These are phyloP conservation scores for Fusarium anthophilum DNA, from an alignment of 2,329 filamentous ascomycete genomes.

Conservation along the genomic window DNA sequence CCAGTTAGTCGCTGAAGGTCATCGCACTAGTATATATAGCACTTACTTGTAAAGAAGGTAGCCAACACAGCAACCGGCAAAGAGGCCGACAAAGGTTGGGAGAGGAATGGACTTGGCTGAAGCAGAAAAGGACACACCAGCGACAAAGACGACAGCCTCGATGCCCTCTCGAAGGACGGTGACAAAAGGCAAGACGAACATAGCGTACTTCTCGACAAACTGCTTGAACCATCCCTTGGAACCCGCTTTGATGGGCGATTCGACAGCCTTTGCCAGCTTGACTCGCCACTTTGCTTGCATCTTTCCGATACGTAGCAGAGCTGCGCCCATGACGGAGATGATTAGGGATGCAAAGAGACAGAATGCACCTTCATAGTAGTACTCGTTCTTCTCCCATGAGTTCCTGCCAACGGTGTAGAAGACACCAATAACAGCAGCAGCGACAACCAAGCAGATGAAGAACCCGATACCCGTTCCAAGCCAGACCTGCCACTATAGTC, in stretches of 20 bases:
- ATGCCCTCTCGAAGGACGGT: constrained; percentile 88
- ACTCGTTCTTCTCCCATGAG: constrained; percentile 73
- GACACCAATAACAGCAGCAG: constrained; percentile 73
- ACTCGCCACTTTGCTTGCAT: constrained; percentile 88
- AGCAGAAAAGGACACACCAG: constrained; percentile 80
- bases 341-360: constrained; percentile 78
- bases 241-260: constrained; percentile 58
- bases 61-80: constrained; percentile 73
- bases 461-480: constrained; percentile 70
- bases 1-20: neutral
- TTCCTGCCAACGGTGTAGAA: constrained; percentile 76
- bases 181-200: constrained; percentile 88
- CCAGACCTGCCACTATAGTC: constrained; percentile 60
- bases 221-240: constrained; percentile 62
- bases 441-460: constrained; percentile 71
- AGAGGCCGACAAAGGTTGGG: constrained; percentile 76
- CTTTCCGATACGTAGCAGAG: constrained; percentile 82
- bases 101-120: constrained; percentile 82
- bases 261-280: constrained; percentile 78
- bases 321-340: constrained; percentile 83
- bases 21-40: neutral
- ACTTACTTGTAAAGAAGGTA: constrained; percentile 81
- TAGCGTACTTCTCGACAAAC: constrained; percentile 80
- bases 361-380: constrained; percentile 85
- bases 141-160: constrained; percentile 87